These are phyloP conservation scores for Fusarium concolor DNA, from an alignment of 2,329 filamentous ascomycete species.

Conservation along the genomic window DNA sequence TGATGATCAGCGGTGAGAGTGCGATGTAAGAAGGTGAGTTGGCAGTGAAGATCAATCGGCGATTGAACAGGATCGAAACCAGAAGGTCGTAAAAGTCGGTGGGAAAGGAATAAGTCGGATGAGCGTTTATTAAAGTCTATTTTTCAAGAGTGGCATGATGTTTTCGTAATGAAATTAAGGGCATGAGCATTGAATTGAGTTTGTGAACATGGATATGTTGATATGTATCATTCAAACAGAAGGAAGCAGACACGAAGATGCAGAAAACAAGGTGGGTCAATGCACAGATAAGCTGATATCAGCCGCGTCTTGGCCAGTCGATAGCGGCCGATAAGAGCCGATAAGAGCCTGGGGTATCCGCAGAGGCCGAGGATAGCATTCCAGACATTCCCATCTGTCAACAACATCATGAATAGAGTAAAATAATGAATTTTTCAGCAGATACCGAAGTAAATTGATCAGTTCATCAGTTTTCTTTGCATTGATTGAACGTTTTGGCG, in stretches of 20 bases:
- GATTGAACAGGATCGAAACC: conserved; percentile 7
- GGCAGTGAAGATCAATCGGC: conserved; percentile 14
- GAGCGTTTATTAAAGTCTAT: not conserved
- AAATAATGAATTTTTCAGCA: too few relatives aligned
- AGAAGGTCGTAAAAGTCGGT: not conserved
- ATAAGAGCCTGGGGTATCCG: not conserved
- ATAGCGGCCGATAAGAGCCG: not conserved
- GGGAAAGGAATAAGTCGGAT: not conserved
- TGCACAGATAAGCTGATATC: not conserved
- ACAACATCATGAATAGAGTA: too few relatives aligned
- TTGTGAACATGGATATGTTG: not conserved
- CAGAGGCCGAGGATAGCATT: not conserved
- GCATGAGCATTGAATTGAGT: too few relatives aligned
- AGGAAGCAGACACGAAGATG: not conserved
- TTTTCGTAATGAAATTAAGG: not conserved
- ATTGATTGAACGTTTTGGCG: not conserved
- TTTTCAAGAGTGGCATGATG: not conserved
- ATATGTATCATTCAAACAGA: not conserved
- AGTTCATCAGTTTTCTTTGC: too few relatives aligned
- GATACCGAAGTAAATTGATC: too few relatives aligned
- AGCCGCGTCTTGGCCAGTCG: not conserved
- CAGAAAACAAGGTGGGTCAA: conserved; percentile 3
- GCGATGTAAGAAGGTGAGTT: not conserved
- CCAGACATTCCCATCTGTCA: not conserved
- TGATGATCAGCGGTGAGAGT: conserved; percentile 1